These are phyloP conservation scores for Parasitella parasitica DNA, from an alignment of 371 early-diverging fungal species.

Conservation along the genomic window DNA sequence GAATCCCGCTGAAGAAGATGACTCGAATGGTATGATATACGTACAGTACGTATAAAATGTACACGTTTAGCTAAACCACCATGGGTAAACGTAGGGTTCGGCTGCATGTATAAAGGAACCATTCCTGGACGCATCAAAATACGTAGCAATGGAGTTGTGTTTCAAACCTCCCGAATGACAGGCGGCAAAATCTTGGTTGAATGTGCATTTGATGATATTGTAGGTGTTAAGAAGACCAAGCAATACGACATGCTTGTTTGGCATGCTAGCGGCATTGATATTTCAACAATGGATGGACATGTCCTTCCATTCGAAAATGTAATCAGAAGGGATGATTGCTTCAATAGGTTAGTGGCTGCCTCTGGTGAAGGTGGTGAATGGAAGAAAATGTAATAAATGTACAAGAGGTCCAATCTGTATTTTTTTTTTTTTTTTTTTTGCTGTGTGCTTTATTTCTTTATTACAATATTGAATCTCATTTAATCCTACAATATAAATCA, in stretches of 20 bases:
- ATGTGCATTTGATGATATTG: conserved; percentile 32
- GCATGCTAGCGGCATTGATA: conserved; percentile 38
- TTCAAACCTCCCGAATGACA: conserved; percentile 40
- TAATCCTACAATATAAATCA: conserved; percentile 8
- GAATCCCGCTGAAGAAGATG: background rate
- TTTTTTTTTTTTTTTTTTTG: background rate
- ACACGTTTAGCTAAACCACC: too few species aligned
- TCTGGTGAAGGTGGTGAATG: conserved; percentile 30
- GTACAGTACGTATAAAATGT: too few species aligned
- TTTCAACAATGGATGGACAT: conserved; percentile 29
- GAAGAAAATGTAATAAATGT: conserved; percentile 15
- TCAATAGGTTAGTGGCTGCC: conserved; percentile 34
- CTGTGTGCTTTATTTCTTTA: background rate
- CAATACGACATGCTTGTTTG: conserved; percentile 35
- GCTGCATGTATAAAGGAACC: conserved; percentile 33
- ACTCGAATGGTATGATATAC: background rate
- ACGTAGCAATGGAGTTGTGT: conserved; percentile 19
- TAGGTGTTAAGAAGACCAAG: conserved; percentile 40
- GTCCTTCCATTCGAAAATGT: conserved; percentile 43
- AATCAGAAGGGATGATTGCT: conserved; percentile 41
- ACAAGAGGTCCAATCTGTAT: background rate
- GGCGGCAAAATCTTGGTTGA: conserved; percentile 36
- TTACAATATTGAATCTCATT: background rate
- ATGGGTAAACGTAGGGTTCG: conserved; percentile 22
- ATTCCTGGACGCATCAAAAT: conserved; percentile 37